Evolutionary conservation across 495 filamentous ascomycete species (phyloP).

Genomic region (Friedmanniomyces endolithicus): DNA sequence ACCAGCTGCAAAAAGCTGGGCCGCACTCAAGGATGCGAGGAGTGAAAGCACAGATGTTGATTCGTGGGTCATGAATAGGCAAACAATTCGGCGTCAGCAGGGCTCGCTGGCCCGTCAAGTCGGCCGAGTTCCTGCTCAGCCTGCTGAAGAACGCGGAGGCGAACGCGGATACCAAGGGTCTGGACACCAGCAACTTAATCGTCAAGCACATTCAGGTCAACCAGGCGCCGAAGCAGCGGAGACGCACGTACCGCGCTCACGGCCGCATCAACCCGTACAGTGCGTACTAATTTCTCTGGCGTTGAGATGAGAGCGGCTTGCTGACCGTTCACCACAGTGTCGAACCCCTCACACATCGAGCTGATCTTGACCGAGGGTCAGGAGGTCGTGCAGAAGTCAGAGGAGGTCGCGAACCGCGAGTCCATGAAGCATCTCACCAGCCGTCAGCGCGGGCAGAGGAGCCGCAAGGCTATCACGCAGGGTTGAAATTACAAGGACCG

Average conservation of each 20-base stretch:
- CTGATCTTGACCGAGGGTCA: slow-evolving; percentile 94
- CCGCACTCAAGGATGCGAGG: slow-evolving; percentile 16
- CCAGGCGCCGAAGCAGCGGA: slow-evolving; percentile 96
- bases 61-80: slow-evolving; percentile 43
- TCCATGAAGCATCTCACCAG: slow-evolving; percentile 52
- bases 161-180: slow-evolving; percentile 97
- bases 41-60: slow-evolving; percentile 3
- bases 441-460: slow-evolving; percentile 73
- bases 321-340: slow-evolving; percentile 99
- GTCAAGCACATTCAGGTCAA: slow-evolving; percentile 99
- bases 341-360: slow-evolving; percentile 99
- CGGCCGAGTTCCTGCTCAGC: slow-evolving; percentile 89
- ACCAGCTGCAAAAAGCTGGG: not conserved
- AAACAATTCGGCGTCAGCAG: slow-evolving; percentile 95
- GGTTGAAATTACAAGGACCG: no score
- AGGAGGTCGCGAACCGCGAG: slow-evolving; percentile 49
- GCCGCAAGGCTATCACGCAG: slow-evolving; percentile 68
- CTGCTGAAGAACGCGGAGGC: slow-evolving; percentile 98
- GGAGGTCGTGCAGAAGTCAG: slow-evolving; percentile 79
- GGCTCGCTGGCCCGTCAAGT: slow-evolving; percentile 98
- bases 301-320: not conserved
- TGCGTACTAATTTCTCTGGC: slow-evolving; percentile 42
- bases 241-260: slow-evolving; percentile 98
- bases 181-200: slow-evolving; percentile 89
- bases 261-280: slow-evolving; percentile 52